phyloP scores from a whole-genome alignment of 768 basidiomycete genomes.

The Termitomyces sp. region DNA sequence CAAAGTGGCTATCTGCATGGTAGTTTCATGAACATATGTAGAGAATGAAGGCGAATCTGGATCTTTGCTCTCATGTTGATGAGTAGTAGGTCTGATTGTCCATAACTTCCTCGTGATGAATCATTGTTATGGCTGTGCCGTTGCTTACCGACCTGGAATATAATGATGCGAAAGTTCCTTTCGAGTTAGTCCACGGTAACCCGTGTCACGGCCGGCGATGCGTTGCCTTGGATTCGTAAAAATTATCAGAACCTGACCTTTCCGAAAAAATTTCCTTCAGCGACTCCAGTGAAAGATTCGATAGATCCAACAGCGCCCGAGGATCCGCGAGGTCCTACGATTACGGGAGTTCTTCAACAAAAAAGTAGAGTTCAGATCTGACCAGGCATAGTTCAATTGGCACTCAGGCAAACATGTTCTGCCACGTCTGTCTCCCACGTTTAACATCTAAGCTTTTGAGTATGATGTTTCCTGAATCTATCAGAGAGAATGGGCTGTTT shows the following conservation, averaged over 20 bases:
- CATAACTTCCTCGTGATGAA: conserved; percentile 2
- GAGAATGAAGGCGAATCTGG: background rate
- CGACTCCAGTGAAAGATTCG: no score
- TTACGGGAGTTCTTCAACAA: background rate
- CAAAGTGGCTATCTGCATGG: conserved; percentile 1
- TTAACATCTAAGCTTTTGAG: background rate
- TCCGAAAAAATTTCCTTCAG: background rate
- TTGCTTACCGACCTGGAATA: conserved; percentile 15
- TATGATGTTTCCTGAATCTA: background rate
- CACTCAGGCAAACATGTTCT: conserved; percentile 9
- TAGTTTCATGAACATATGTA: background rate
- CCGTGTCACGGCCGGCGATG: conserved; percentile 2
- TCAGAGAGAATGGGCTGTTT: background rate
- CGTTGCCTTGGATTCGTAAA: conserved; percentile 10
- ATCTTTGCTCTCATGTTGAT: conserved; percentile 8
- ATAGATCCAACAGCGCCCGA: background rate
- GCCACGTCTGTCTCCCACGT: conserved; percentile 5
- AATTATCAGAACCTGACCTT: background rate
- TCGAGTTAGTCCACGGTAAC: conserved; percentile 4
- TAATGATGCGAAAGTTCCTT: conserved; percentile 4
- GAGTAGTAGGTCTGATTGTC: background rate
- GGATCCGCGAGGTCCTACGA: background rate
- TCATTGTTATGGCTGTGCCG: conserved; percentile 11
- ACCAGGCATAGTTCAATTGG: background rate
- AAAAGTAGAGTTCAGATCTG: background rate